These are phyloP conservation scores for Colletotrichum paranaense DNA, from an alignment of 2,329 filamentous ascomycete genomes.

Conservation along the genomic window DNA sequence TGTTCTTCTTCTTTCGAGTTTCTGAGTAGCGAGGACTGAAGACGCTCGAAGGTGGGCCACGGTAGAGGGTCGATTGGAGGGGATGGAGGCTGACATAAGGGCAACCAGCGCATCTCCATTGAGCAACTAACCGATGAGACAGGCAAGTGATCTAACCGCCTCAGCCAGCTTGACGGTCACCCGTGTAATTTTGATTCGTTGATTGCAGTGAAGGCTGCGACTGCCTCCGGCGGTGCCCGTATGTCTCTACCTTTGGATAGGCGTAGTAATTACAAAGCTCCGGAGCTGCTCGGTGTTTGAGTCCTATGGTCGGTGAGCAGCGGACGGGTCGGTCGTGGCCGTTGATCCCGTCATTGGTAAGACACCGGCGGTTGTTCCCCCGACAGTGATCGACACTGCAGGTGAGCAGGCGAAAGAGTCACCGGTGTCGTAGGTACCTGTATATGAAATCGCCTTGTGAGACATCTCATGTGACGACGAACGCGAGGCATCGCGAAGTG, in stretches of 20 bases:
- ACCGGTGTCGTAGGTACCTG: not conserved
- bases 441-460: not conserved
- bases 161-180: conserved; percentile 12
- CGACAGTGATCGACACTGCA: conserved; percentile 26
- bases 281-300: not conserved
- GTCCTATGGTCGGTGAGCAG: conserved; percentile 8
- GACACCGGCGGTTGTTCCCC: conserved; percentile 1
- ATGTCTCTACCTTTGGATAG: not conserved
- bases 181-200: conserved; percentile 16
- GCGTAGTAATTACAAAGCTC: not conserved
- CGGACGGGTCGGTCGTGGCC: not conserved
- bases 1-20: not conserved
- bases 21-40: not conserved
- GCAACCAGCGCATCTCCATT: not conserved
- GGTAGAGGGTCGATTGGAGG: not conserved
- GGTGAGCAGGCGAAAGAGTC: conserved; percentile 31
- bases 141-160: conserved; percentile 6
- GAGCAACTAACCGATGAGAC: conserved; percentile 9
- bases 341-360: conserved; percentile 1
- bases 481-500: not conserved
- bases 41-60: conserved; percentile 11
- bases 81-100: conserved; percentile 12
- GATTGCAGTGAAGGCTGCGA: not conserved
- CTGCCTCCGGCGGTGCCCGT: not conserved
- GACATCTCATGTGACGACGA: conserved; percentile 16